Conservation (phyloP, 495 filamentous ascomycete species). For the Penicillium herquei region DNA sequence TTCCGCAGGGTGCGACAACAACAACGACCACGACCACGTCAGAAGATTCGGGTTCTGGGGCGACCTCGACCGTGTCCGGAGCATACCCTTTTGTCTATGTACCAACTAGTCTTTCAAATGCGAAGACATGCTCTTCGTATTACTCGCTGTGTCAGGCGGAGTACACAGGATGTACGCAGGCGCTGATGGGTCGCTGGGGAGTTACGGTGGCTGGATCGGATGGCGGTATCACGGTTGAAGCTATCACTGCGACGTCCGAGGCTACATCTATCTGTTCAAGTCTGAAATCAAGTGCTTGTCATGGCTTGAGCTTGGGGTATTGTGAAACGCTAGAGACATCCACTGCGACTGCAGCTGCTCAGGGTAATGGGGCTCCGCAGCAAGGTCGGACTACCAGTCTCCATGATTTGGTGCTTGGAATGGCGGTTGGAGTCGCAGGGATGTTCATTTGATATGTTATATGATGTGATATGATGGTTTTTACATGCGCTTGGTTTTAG, state of each 20-base stretch:
- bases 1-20: conserved; percentile 32
- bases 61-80: conserved; percentile 41
- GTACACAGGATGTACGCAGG: conserved; percentile 60
- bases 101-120: conserved; percentile 63
- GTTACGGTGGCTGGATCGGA: conserved; percentile 44
- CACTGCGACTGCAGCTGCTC: conserved; percentile 21
- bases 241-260: conserved; percentile 46
- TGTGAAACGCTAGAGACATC: conserved; percentile 45
- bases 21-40: conserved; percentile 26
- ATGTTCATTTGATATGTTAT: conserved; percentile 44
- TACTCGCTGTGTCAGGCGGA: conserved; percentile 64
- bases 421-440: conserved; percentile 42
- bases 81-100: conserved; percentile 66
- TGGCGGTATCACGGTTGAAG: conserved; percentile 62
- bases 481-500: conserved; percentile 4
- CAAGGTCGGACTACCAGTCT: conserved; percentile 31
- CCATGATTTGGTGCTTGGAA: conserved; percentile 41
- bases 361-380: conserved; percentile 29
- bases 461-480: conserved; percentile 16
- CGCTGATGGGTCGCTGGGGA: conserved; percentile 49
- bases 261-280: conserved; percentile 67
- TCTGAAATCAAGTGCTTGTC: conserved; percentile 58
- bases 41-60: conserved; percentile 24
- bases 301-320: conserved; percentile 53
- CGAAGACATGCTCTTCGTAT: conserved; percentile 64